Evolutionary conservation across 2,329 filamentous ascomycete species (phyloP), one percentile per base, ranked within the genome.

Genomic region (Alternaria consortialis): DNA sequence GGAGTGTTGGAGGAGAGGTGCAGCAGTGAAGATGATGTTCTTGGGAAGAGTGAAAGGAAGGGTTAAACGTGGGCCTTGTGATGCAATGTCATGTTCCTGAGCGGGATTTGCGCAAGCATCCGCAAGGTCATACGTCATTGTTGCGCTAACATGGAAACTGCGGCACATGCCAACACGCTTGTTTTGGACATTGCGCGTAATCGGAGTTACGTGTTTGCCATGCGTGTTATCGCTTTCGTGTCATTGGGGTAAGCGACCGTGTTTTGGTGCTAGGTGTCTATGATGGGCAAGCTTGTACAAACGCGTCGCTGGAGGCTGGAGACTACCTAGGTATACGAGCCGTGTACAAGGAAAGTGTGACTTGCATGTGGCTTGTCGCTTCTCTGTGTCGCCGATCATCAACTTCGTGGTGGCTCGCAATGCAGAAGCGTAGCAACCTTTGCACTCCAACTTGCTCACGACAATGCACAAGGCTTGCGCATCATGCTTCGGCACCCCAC

Each of bases 21-120:
- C 34, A 55, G 11, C 15, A 4, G 17, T 27, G 27, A 29, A 58
- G 27, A 39, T 31, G 36, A 47, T 34, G 34, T 50, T 56, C 20
- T 43, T 39, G 23, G 40, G 13, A 31, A 43, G 29, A 25, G 25
- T 29, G 43, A 54, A 43, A 50, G 32, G 47, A 56, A 40, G 40
- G 50, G 15, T 50, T 40, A 25, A 32, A 59, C 52, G 56, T 50
- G 36, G 51, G 43, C 31, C 36, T 42, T 43, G 55, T 42, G 51
- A 37, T 52, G 50, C 50, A 40, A 52, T 58, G 43, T 48, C 13
- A 50, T 48, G 52, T 59, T 54, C 51, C 51, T 59, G 51, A 20
- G 52, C 43, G 56, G 56, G 52, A 59, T 59, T 46, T 47, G 56
- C 56, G 43, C 56, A 53, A 59, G 51, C 56, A 55, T 59, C 43